Conservation (phyloP, 148 eudicot species). For the Arctostaphylos glauca region DNA sequence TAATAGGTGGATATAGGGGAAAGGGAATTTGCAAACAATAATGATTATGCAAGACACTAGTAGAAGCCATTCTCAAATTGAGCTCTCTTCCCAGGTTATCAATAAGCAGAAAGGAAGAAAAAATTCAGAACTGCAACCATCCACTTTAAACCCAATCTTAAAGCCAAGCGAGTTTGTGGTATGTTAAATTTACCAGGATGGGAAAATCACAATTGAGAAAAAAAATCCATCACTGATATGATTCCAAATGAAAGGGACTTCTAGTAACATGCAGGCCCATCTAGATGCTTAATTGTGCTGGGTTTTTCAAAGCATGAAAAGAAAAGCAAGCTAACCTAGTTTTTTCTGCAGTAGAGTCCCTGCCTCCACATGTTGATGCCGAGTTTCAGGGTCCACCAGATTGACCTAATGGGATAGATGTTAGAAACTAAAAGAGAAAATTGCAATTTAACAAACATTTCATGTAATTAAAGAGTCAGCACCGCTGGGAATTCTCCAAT, state of each 20-base stretch:
- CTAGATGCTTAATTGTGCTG: not conserved
- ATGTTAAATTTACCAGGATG: not conserved
- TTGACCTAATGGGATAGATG: slow-evolving; percentile 9
- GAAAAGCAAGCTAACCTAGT: slow-evolving; percentile 13
- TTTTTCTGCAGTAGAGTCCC: slow-evolving; percentile 7
- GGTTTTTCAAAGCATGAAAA: not conserved
- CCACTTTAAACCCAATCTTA: not conserved
- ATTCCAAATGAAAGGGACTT: slow-evolving; percentile 8
- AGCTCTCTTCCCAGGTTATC: not conserved
- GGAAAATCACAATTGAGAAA: not conserved
- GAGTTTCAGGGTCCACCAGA: slow-evolving; percentile 18
- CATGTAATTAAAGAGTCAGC: not conserved
- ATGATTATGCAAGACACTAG: not conserved
- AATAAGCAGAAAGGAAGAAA: not conserved
- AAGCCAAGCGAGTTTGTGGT: slow-evolving; percentile 12
- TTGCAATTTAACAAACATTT: not conserved
- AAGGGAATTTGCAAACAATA: not conserved
- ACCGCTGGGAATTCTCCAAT: not conserved
- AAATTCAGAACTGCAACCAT: not conserved
- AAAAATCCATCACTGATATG: not conserved
- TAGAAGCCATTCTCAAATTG: not conserved
- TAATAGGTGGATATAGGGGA: not conserved
- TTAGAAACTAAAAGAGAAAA: slow-evolving; percentile 1
- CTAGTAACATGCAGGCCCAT: slow-evolving; percentile 8
- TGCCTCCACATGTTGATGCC: slow-evolving; percentile 6